Conservation (phyloP, 2,329 filamentous ascomycete species). For the Microcera coccophila region DNA sequence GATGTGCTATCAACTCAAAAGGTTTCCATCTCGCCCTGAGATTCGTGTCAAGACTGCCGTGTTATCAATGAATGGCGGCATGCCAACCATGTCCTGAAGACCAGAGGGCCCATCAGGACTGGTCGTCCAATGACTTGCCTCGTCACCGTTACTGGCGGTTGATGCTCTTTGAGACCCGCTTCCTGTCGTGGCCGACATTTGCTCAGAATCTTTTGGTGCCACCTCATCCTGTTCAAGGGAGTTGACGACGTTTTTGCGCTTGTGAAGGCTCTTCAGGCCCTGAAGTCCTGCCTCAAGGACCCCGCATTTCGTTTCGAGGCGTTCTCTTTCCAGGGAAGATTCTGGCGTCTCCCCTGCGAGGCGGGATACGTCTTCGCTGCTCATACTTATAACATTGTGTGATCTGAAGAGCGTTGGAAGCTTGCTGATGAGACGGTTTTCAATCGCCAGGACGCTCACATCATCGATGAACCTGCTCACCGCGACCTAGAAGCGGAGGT, state of each 20-base stretch:
- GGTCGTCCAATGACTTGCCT: conserved; percentile 2
- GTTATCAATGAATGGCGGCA: neutral
- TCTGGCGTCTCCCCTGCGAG: conserved; percentile 16
- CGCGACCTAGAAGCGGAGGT: conserved; percentile 22
- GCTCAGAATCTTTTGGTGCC: conserved; percentile 2
- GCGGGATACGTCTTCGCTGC: conserved; percentile 11
- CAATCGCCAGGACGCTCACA: conserved; percentile 30
- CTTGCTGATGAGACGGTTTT: conserved; percentile 28
- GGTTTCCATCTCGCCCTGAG: neutral
- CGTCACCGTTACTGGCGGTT: neutral
- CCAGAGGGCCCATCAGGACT: neutral
- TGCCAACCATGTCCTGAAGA: neutral
- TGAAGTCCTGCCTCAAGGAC: conserved; percentile 18
- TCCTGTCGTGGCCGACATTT: conserved; percentile 3
- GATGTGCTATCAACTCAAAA: neutral
- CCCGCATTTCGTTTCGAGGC: conserved; percentile 11
- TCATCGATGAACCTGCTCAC: conserved; percentile 32
- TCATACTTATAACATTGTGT: conserved; percentile 12
- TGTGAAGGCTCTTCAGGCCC: conserved; percentile 15
- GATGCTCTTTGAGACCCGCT: conserved; percentile 2
- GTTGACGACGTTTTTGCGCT: conserved; percentile 8
- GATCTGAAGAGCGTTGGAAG: conserved; percentile 22
- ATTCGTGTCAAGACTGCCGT: neutral
- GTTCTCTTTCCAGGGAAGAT: conserved; percentile 9
- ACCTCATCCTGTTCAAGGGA: conserved; percentile 1